Percentiles rank a stretch among this genome's conserved stretches.
phyloP scores from a whole-genome alignment of 495 filamentous ascomycete species.

The Tuber aestivum region DNA sequence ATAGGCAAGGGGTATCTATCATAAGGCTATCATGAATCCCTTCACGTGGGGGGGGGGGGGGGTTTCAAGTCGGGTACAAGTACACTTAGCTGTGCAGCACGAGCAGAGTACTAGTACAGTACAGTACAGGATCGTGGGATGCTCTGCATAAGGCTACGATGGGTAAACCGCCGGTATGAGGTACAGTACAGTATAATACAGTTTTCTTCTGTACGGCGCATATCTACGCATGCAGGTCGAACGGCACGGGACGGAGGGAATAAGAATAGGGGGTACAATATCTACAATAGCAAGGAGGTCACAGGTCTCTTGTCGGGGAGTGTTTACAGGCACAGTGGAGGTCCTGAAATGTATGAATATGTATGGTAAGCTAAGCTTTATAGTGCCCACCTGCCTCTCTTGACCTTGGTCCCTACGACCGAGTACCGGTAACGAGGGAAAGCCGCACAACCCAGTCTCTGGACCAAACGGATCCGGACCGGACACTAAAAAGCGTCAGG shows the following conservation, averaged over 20 bases:
- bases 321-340: not conserved
- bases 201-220: not conserved
- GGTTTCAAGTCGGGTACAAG: too few relatives aligned
- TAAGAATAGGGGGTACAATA: not conserved
- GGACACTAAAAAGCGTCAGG: not conserved
- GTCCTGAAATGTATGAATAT: not conserved
- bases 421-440: conserved; percentile 8
- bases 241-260: not conserved
- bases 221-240: not conserved
- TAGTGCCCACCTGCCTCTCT: not conserved
- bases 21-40: not conserved
- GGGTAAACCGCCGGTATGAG: not conserved
- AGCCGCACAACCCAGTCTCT: not conserved
- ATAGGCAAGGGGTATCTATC: not conserved
- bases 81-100: not conserved
- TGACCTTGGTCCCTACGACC: conserved; percentile 18
- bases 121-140: not conserved
- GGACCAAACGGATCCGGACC: not conserved
- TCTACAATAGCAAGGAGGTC: not conserved
- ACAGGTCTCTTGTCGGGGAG: not conserved
- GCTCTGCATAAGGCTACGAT: not conserved
- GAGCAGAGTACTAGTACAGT: too few relatives aligned
- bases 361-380: not conserved
- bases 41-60: not conserved
- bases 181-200: not conserved